Evolutionary conservation across 345 rosid genomes (phyloP).

Genomic region (Dovyalis caffra): DNA sequence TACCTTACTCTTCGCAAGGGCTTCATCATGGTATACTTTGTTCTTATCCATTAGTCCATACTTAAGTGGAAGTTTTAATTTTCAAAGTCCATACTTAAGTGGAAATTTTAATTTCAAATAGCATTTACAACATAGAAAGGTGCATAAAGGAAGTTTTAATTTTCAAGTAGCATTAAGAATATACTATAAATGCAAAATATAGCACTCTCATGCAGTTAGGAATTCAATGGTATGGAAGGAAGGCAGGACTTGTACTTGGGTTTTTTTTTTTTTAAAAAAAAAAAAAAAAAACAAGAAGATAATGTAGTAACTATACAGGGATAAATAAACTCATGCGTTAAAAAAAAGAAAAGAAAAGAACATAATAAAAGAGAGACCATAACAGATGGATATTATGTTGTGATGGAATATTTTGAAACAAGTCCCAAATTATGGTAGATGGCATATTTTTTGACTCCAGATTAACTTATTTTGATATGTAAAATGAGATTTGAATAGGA

Average conservation of each 20-base stretch:
- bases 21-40: slow-evolving; percentile 63
- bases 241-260: neutral
- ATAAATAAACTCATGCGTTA: too few species aligned
- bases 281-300: neutral
- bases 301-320: too few species aligned
- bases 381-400: too few species aligned
- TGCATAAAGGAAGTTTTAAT: neutral
- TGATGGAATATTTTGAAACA: too few species aligned
- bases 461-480: too few species aligned
- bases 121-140: neutral
- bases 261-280: too few species aligned
- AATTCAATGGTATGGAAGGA: neutral
- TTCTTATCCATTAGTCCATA: slow-evolving; percentile 1
- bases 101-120: neutral
- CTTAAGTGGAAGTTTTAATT: neutral
- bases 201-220: neutral
- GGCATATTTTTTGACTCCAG: too few species aligned
- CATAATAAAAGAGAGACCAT: too few species aligned
- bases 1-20: slow-evolving; percentile 87
- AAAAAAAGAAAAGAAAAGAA: too few species aligned
- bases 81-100: neutral
- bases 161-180: neutral
- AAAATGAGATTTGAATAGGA: too few species aligned
- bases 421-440: too few species aligned
- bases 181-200: neutral